These are phyloP conservation scores for Yamagishiella unicocca DNA, from an alignment of 139 green algal genomes.

Conservation along the genomic window DNA sequence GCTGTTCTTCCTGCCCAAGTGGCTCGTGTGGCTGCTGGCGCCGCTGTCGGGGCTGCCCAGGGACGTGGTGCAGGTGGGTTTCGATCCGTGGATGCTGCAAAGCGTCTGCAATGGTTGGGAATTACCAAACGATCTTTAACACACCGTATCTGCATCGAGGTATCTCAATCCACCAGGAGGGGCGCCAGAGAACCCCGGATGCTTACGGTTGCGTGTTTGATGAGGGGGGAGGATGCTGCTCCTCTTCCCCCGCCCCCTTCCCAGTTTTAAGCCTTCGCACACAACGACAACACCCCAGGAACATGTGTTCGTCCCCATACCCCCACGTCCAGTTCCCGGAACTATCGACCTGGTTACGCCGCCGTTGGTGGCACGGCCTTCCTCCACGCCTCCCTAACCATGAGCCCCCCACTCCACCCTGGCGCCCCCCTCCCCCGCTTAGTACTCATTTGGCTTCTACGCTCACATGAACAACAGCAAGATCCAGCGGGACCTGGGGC, in stretches of 20 bases:
- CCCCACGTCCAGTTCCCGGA: not conserved
- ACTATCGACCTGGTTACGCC: too few species aligned
- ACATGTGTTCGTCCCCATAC: not conserved
- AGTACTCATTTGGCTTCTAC: not conserved
- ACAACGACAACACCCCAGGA: not conserved
- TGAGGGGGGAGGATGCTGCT: not conserved
- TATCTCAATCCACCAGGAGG: not conserved
- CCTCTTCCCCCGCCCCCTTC: not conserved
- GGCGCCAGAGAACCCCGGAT: not conserved
- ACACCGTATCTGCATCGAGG: not conserved
- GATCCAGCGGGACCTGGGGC: not conserved
- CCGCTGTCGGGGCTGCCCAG: not conserved
- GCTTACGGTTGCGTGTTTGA: not conserved
- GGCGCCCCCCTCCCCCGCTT: not conserved
- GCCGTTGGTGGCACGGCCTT: not conserved
- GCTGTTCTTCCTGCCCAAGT: not conserved
- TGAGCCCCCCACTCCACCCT: not conserved
- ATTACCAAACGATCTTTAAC: not conserved
- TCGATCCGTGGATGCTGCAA: too few species aligned
- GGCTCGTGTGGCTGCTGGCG: conserved; percentile 25
- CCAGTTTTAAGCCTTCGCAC: not conserved
- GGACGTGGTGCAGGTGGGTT: not conserved
- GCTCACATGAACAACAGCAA: not conserved
- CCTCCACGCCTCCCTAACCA: not conserved
- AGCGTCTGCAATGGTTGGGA: too few species aligned